phyloP scores from a whole-genome alignment of 1,284 basidiomycete genomes.

The Mycosarcoma maydis region DNA sequence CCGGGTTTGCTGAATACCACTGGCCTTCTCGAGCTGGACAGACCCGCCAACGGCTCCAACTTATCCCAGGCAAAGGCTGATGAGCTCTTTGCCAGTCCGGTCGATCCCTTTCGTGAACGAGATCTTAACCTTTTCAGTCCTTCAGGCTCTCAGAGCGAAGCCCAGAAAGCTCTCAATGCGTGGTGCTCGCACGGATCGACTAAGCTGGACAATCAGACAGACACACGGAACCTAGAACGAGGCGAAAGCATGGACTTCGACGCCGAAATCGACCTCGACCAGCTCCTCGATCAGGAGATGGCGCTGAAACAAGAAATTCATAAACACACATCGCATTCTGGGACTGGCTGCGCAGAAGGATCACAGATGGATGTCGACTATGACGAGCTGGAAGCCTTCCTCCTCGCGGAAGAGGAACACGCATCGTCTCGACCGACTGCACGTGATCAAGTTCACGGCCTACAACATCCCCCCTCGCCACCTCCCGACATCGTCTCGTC shows the following conservation, averaged over 20 bases:
- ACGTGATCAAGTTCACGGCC: not conserved
- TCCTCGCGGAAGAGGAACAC: constrained; percentile 27
- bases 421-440: not conserved
- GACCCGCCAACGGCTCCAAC: constrained; percentile 8
- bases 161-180: constrained; percentile 42
- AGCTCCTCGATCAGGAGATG: constrained; percentile 40
- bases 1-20: constrained; percentile 27
- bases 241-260: constrained; percentile 28
- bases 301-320: constrained; percentile 2
- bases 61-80: constrained; percentile 18
- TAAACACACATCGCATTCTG: too few species aligned
- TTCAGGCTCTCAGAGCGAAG: constrained; percentile 24
- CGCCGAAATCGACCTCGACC: constrained; percentile 31
- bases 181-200: constrained; percentile 18
- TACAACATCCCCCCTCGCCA: constrained; percentile 3
- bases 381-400: constrained; percentile 39
- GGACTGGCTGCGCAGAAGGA: too few species aligned
- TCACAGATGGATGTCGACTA: constrained; percentile 8
- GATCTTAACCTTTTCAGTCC: constrained; percentile 24
- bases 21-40: constrained; percentile 35
- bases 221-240: constrained; percentile 7
- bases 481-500: constrained; percentile 3
- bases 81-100: constrained; percentile 25
- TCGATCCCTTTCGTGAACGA: constrained; percentile 16
- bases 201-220: constrained; percentile 3